Evolutionary conservation across 2,329 filamentous ascomycete genomes (phyloP).

Genomic region (Trichoderma gracile): DNA sequence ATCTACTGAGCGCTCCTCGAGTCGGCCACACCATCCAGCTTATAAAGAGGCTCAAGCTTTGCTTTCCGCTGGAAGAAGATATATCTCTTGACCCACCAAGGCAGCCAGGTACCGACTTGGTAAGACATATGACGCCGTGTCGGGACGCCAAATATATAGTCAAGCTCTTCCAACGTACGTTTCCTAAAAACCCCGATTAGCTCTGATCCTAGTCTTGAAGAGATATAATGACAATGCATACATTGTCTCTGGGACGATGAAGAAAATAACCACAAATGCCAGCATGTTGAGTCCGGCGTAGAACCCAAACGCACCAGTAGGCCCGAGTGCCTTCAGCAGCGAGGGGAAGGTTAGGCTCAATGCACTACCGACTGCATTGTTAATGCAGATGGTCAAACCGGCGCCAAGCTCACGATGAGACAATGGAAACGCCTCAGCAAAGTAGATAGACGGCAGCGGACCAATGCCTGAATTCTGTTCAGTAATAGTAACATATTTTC

Average conservation of each 20-base stretch:
- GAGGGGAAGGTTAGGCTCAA: conserved; percentile 48
- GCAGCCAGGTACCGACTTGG: conserved; percentile 38
- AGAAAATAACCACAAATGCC: conserved; percentile 64
- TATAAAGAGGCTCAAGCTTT: conserved; percentile 38
- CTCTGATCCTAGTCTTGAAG: rapidly evolving
- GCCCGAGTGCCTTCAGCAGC: conserved; percentile 42
- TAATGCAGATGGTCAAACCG: conserved; percentile 37
- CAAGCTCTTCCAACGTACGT: conserved; percentile 44
- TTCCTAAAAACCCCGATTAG: conserved; percentile 29
- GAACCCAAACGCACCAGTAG: conserved; percentile 57
- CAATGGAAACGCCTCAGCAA: conserved; percentile 52
- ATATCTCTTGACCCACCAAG: conserved; percentile 38
- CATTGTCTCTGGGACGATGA: conserved; percentile 60
- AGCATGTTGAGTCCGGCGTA: conserved; percentile 61
- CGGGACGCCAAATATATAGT: conserved; percentile 42
- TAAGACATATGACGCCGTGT: conserved; percentile 38
- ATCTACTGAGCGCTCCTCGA: neutral
- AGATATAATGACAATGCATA: conserved; percentile 6
- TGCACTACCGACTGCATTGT: conserved; percentile 36
- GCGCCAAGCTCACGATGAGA: conserved; percentile 50
- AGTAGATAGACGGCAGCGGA: conserved; percentile 46
- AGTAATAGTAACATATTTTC: neutral
- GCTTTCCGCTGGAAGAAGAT: conserved; percentile 34
- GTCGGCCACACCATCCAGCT: conserved; percentile 29
- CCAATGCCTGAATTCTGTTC: conserved; percentile 33